Base-by-base conservation (phyloP, 345 rosid species). In the Erysimum cheiranthoides region DNA sequence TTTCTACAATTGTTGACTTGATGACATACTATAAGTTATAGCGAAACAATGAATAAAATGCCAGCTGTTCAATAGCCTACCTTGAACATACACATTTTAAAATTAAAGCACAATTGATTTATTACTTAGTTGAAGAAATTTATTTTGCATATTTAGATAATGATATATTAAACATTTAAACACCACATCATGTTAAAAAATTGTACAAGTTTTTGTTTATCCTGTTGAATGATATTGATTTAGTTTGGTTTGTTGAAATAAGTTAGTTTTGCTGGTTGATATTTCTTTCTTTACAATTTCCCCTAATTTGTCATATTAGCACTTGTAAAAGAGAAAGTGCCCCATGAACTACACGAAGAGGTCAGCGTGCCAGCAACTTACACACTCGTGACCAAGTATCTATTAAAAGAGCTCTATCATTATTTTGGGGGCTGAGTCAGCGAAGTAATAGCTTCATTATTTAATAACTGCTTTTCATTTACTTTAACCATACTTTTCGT, bases 271-370 rank as follows among this genome's bases (percentile, higher is more conserved):
- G 2, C 10, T 39, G 10, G 45, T n/a, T 42, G 50, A 6, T 45
- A 0, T 31, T 3, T 30, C 1, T 28, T 28, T 28, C 0, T 31
- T 8, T 32, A 7, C 10, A 60, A 10, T 5, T 60, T 38, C 5
- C 3, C 10, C 4, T 61, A 4, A 30, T 66, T 57, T 66, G 61
- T 59, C 53, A 59, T 38, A 35, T 35, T 74, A 66, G 51, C 71
- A 73, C 31, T 56, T 3, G 4, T 8, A 38, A 36, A 17, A 25
- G 16, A 40, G 38, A 68, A 68, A 60, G 46, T 60, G 79, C 25
- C 79, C 25, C 57, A 68, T 75, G 69, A 68, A 42, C 9, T 34
- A 68, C 10, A 51, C 36, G 66, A 62, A 62, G 66, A 76, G 80
- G 16, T 61, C 39, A 70, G 5, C 64, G 63, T 68, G 54, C 54